phyloP scores from a whole-genome alignment of 192 early-diverging fungal genomes.

The Borealophlyctis nickersoniae region DNA sequence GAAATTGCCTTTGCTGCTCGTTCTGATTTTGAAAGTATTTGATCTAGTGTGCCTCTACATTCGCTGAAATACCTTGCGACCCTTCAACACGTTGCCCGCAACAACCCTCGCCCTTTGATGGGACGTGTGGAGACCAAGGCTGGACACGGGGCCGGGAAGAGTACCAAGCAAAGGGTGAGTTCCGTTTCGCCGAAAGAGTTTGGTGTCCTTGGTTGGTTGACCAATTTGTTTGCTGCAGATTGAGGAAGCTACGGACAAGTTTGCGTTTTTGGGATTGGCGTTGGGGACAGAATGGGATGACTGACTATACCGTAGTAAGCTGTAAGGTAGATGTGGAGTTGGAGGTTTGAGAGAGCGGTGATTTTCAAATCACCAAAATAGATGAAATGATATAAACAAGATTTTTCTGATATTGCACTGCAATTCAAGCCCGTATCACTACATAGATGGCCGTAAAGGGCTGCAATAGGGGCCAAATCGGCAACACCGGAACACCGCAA shows the following conservation, averaged over 20 bases:
- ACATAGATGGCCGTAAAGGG: too few relatives aligned
- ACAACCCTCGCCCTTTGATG: slow-evolving; percentile 56
- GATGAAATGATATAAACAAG: too few relatives aligned
- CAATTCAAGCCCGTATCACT: too few relatives aligned
- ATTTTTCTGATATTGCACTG: too few relatives aligned
- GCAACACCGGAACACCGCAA: too few relatives aligned
- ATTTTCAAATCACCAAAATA: too few relatives aligned
- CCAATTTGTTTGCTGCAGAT: slow-evolving; percentile 31
- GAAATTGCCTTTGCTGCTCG: not conserved
- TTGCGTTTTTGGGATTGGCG: slow-evolving; percentile 53
- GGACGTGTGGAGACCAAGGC: slow-evolving; percentile 65
- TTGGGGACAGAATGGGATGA: slow-evolving; percentile 49
- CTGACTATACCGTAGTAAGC: slow-evolving; percentile 6
- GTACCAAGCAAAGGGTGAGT: slow-evolving; percentile 50
- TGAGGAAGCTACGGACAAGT: slow-evolving; percentile 62
- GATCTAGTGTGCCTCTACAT: slow-evolving; percentile 54
- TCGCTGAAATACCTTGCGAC: slow-evolving; percentile 64
- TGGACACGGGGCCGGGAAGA: slow-evolving; percentile 70
- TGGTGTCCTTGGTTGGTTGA: not conserved
- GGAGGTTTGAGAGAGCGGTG: too few relatives aligned
- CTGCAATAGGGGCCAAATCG: too few relatives aligned
- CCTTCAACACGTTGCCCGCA: slow-evolving; percentile 52
- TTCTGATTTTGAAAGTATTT: too few relatives aligned
- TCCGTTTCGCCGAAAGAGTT: not conserved
- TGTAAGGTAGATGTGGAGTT: not conserved